Conservation (phyloP, 805 yeast genomes). For the Phaffomyces opuntiae region DNA sequence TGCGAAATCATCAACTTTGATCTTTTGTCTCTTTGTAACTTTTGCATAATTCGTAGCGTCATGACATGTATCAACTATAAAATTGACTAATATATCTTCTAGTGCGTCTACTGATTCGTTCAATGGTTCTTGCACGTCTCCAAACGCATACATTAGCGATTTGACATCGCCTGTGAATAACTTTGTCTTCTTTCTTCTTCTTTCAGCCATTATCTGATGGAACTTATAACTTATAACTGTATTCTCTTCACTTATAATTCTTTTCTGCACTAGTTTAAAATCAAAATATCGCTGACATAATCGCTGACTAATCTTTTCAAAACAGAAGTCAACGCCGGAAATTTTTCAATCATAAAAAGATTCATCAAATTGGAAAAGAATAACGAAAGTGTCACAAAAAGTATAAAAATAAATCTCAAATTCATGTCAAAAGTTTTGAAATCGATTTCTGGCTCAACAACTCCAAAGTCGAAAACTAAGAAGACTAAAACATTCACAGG, state of each 20-base stretch:
- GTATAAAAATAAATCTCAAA: too few species aligned
- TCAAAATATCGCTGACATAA: background rate
- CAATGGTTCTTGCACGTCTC: slow-evolving; percentile 63
- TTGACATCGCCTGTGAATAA: slow-evolving; percentile 45
- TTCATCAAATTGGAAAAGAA: slow-evolving; percentile 1
- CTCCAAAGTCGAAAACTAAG: slow-evolving; percentile 17
- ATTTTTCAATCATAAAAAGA: background rate
- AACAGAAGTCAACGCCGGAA: slow-evolving; percentile 4
- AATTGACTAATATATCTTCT: slow-evolving; percentile 62
- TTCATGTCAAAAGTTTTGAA: background rate
- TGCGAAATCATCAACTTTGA: slow-evolving; percentile 66
- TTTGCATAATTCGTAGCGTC: slow-evolving; percentile 45
- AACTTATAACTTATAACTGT: too few species aligned
- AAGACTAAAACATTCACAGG: slow-evolving; percentile 76
- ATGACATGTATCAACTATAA: slow-evolving; percentile 53
- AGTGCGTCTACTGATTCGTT: slow-evolving; percentile 57
- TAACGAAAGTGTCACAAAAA: background rate
- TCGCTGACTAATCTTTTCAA: background rate
- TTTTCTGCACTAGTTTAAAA: too few species aligned
- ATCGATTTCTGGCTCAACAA: background rate
- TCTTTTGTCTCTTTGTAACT: slow-evolving; percentile 48
- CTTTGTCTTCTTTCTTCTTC: slow-evolving; percentile 32
- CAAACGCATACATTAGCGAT: slow-evolving; percentile 61
- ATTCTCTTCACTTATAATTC: background rate
- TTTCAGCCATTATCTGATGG: slow-evolving; percentile 8